Conservation (phyloP, 495 filamentous ascomycete species). For the Talaromyces stipitatus region DNA sequence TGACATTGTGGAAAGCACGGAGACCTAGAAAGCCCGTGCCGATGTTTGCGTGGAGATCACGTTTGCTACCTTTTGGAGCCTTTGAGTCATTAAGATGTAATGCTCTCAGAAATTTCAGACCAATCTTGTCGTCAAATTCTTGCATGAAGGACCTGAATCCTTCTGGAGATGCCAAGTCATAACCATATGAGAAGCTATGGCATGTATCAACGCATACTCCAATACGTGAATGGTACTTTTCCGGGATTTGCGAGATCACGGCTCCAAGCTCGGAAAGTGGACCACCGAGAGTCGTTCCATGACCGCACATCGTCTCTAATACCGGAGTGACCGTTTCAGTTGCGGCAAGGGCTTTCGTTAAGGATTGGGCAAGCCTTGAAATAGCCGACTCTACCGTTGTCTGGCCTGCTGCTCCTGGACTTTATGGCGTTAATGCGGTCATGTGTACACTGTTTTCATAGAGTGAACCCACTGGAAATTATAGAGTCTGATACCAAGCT, state of each 20-base stretch:
- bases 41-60: slow-evolving; percentile 91
- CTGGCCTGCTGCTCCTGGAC: slow-evolving; percentile 70
- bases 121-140: slow-evolving; percentile 74
- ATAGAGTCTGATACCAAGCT: slow-evolving; percentile 82
- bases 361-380: slow-evolving; percentile 62
- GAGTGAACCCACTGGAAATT: slow-evolving; percentile 70
- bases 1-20: slow-evolving; percentile 79
- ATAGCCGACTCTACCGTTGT: slow-evolving; percentile 60
- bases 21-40: slow-evolving; percentile 88
- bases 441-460: background rate
- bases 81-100: slow-evolving; percentile 94
- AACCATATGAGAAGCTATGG: slow-evolving; percentile 88
- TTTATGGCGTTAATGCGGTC: slow-evolving; percentile 14
- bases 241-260: slow-evolving; percentile 62
- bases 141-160: slow-evolving; percentile 65
- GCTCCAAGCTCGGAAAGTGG: slow-evolving; percentile 78
- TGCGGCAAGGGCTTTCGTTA: slow-evolving; percentile 71
- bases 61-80: slow-evolving; percentile 65
- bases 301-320: slow-evolving; percentile 92
- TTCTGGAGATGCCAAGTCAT: slow-evolving; percentile 72
- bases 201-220: slow-evolving; percentile 96
- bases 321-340: slow-evolving; percentile 73
- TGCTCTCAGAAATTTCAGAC: slow-evolving; percentile 70
- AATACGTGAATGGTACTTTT: slow-evolving; percentile 72
- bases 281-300: slow-evolving; percentile 77